phyloP scores from a whole-genome alignment of 352 stramenopile species.

The Globisporangium emineosum region DNA sequence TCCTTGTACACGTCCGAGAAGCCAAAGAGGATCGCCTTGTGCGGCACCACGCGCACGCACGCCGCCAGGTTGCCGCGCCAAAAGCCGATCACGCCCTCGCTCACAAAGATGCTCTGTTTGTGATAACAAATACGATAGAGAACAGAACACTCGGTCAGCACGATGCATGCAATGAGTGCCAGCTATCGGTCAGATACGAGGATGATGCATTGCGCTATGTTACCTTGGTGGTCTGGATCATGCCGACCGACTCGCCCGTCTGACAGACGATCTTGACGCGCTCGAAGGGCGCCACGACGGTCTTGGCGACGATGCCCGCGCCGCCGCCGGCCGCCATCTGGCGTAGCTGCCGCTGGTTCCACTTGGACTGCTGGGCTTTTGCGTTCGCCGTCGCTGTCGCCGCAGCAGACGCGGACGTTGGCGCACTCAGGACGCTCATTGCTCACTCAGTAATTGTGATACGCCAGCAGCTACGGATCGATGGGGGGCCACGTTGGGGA shows the following conservation, averaged over 20 bases:
- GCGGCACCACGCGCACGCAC: conserved; percentile 74
- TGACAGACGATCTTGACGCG: conserved; percentile 87
- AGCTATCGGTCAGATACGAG: not conserved
- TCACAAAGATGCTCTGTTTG: conserved; percentile 40
- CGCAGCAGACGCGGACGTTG: not conserved
- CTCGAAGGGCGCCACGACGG: conserved; percentile 77
- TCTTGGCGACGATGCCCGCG: conserved; percentile 77
- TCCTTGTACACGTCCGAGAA: conserved; percentile 89
- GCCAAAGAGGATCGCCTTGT: conserved; percentile 80
- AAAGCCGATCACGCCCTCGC: conserved; percentile 63
- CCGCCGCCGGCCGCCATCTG: conserved; percentile 70
- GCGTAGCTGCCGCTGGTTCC: conserved; percentile 59
- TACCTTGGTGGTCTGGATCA: conserved; percentile 59
- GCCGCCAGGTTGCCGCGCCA: conserved; percentile 75
- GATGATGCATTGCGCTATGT: not conserved
- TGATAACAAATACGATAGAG: not conserved
- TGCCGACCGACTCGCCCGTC: conserved; percentile 69
- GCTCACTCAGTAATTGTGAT: not conserved
- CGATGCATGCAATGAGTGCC: not conserved
- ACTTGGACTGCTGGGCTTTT: conserved; percentile 25
- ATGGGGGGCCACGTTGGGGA: not conserved
- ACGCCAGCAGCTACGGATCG: conserved; percentile 1
- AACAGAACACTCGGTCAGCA: not conserved
- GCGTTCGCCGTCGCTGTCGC: not conserved
- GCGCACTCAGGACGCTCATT: conserved; percentile 7